Conservation (phyloP, 495 filamentous ascomycete species). For the Evansstolkia leycettana region DNA sequence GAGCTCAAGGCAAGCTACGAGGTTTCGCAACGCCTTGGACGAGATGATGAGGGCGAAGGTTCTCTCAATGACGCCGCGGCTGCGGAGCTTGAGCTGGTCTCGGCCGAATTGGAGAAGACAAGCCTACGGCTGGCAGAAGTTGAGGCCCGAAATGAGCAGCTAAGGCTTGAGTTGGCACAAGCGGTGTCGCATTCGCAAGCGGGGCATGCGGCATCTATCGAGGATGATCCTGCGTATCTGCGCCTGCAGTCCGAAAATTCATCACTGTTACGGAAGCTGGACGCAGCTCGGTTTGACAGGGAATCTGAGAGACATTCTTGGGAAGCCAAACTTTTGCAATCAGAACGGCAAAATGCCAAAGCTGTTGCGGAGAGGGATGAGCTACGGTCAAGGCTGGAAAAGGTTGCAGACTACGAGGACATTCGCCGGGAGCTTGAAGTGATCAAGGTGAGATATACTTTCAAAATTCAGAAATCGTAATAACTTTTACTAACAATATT, state of each 20-base stretch:
- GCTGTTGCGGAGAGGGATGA: constrained; percentile 62
- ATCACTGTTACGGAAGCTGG: constrained; percentile 73
- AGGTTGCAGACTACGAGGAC: constrained; percentile 90
- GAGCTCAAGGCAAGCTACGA: constrained; percentile 97
- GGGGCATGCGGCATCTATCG: constrained; percentile 41
- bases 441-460: constrained; percentile 59
- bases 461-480: constrained; percentile 5
- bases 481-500: not conserved
- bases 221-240: constrained; percentile 82
- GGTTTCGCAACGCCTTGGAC: constrained; percentile 80
- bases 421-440: constrained; percentile 93
- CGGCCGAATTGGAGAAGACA: constrained; percentile 81
- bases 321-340: constrained; percentile 51
- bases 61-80: constrained; percentile 52
- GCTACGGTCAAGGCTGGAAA: constrained; percentile 68
- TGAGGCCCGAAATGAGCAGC: constrained; percentile 87
- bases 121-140: constrained; percentile 80
- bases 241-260: constrained; percentile 87
- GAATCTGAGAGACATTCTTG: constrained; percentile 62
- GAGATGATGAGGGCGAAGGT: constrained; percentile 49
- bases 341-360: constrained; percentile 29
- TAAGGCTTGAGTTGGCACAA: constrained; percentile 82
- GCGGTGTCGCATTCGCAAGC: constrained; percentile 61
- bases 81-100: constrained; percentile 87
- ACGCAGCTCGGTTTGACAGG: constrained; percentile 67